Percentiles rank a stretch among this genome's conserved stretches.
These are phyloP conservation scores for Discostella stelligera DNA, from an alignment of 352 stramenopile species.

Conservation along the genomic window DNA sequence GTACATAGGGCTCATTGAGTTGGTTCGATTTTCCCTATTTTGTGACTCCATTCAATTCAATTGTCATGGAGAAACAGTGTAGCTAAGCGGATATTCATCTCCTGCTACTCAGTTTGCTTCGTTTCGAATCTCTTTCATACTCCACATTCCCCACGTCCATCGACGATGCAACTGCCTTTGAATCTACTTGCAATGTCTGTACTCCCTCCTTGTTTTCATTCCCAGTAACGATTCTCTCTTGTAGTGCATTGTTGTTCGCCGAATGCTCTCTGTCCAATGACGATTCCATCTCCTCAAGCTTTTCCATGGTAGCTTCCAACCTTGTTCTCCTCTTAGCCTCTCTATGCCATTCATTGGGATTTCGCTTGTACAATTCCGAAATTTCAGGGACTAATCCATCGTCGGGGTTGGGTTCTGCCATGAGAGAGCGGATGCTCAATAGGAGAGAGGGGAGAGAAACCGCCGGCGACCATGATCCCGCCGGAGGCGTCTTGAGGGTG, in stretches of 20 bases:
- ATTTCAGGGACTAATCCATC: conserved; percentile 53
- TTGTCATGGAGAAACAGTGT: not conserved
- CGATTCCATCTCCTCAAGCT: conserved; percentile 31
- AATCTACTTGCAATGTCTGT: not conserved
- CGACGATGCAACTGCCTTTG: not conserved
- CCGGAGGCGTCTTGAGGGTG: conserved; percentile 40
- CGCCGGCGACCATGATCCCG: conserved; percentile 41
- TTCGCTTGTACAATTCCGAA: conserved; percentile 44
- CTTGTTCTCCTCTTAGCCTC: conserved; percentile 37
- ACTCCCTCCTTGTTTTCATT: conserved; percentile 3
- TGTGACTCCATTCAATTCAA: not conserved
- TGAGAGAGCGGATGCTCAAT: conserved; percentile 37
- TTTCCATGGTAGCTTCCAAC: conserved; percentile 34
- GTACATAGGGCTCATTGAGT: not conserved
- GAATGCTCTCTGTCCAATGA: conserved; percentile 24
- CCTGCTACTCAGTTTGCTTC: conserved; percentile 15
- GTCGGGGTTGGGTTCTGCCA: conserved; percentile 48
- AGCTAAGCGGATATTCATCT: not conserved
- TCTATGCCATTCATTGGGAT: conserved; percentile 24
- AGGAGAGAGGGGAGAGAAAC: conserved; percentile 47
- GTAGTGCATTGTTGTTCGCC: not conserved
- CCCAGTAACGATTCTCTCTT: not conserved
- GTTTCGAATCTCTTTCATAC: conserved; percentile 6
- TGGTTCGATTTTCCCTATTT: not conserved
- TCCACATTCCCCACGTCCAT: not conserved